Base-by-base conservation (phyloP, 176 grass and related monocot species). In the Chrysopogon serrulatus region DNA sequence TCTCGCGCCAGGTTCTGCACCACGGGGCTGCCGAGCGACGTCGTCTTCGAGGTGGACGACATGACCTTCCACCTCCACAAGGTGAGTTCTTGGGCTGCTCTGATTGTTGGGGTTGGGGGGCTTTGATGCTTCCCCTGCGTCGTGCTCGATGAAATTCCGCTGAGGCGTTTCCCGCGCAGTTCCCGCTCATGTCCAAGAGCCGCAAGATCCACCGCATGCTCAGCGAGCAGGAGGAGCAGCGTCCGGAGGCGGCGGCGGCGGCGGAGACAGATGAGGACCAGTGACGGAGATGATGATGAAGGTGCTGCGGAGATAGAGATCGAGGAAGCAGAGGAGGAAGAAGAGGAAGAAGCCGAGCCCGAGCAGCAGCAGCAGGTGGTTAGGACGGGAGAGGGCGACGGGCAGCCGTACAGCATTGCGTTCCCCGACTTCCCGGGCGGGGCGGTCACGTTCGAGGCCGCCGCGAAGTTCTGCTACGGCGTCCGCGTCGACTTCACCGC, bases 11-110 rank as follows among this genome's bases (percentile, higher is more conserved):
- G 96, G 96, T 98, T 98, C 85, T 98, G 96, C 83, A 98, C 93
- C 78, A 96, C 96, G 26, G 96, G 96, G 78, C 78, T 98, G 43
- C 96, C 93, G 32, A 95, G 93, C 82, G 96, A 98, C 87, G 87
- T 94, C 77, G 87, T 92, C 15, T 86, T 98, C 73, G 87, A 96
- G 85, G 96, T 98, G 14, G 68, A 88, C 6, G 91, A 91, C 68
- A 98, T 98, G 96, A 85, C 68, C 83, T 98, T 98, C 91, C 96
- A 98, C 78, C 93, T 98, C 80, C 96, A 98, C 54, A 98, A 86
- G 96, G 96, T 98, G 32, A 26, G 47, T 68, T 54, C 67, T 12
- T 43, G 23, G 4, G 10, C 56, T 26, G 56, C 23, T 26, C 10
- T 24, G 3, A 8, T 56, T 11, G 40, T 41, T 2, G 40, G 40